These are phyloP conservation scores for Acanthamoeba lenticulata DNA, from an alignment of 208 protist species.

Conservation along the genomic window DNA sequence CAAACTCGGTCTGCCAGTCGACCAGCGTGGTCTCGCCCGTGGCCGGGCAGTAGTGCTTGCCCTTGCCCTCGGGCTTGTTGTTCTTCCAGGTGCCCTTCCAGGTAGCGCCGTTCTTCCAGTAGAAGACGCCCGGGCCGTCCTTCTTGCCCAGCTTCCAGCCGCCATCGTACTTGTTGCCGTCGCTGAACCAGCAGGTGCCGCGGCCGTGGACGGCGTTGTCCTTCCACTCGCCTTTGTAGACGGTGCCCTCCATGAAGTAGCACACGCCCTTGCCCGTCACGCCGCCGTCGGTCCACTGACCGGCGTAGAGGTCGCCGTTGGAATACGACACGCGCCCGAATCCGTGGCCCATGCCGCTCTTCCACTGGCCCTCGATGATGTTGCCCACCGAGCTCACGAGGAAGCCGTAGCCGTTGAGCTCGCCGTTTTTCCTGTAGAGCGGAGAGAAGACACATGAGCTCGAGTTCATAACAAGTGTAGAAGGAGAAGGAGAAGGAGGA, in stretches of 20 bases:
- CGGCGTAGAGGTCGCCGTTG: constrained; percentile 45
- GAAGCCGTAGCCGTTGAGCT: constrained; percentile 47
- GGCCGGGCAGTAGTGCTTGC: constrained; percentile 19
- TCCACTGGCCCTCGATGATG: constrained; percentile 47
- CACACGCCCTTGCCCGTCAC: constrained; percentile 41
- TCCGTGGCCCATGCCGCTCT: constrained; percentile 39
- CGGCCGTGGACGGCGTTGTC: constrained; percentile 33
- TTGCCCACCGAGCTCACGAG: constrained; percentile 24
- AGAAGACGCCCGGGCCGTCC: constrained; percentile 4
- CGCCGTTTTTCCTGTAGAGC: not conserved
- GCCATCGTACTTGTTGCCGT: constrained; percentile 43
- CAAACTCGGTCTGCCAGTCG: not conserved
- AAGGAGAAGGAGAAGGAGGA: not conserved
- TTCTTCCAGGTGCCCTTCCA: constrained; percentile 38
- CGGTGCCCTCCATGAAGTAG: constrained; percentile 47
- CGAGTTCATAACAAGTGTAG: not conserved
- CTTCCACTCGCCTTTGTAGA: constrained; percentile 44
- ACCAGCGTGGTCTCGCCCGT: not conserved
- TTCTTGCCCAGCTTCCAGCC: constrained; percentile 33
- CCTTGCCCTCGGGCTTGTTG: constrained; percentile 58
- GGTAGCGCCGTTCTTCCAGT: constrained; percentile 36
- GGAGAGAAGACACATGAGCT: not conserved
- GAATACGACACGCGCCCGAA: constrained; percentile 23
- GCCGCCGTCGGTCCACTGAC: constrained; percentile 27
- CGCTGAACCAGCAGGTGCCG: constrained; percentile 25